phyloP scores from a whole-genome alignment of 352 stramenopile genomes.

The Albugo laibachii region DNA sequence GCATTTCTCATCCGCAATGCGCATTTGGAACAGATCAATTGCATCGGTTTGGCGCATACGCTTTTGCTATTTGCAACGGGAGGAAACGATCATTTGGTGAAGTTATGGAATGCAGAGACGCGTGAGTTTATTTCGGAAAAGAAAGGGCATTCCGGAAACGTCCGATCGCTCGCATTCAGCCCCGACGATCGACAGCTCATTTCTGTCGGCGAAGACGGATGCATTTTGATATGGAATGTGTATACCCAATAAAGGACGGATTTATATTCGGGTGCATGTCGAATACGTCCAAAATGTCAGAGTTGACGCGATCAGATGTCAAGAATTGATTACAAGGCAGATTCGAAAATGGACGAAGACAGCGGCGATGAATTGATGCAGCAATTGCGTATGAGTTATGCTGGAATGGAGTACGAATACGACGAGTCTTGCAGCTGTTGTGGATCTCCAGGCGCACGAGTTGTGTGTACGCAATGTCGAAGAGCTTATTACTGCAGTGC shows the following conservation, averaged over 20 bases:
- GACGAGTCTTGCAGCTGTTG: constrained; percentile 62
- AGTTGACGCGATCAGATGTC: no score
- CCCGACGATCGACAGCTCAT: constrained; percentile 84
- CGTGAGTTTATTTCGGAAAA: constrained; percentile 45
- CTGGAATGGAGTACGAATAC: constrained; percentile 11
- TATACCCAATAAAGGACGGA: constrained; percentile 17
- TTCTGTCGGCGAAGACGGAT: constrained; percentile 79
- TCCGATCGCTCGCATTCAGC: constrained; percentile 68
- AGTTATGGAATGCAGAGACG: constrained; percentile 67
- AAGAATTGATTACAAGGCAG: no score
- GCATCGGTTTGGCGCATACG: constrained; percentile 67
- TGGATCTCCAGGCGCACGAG: constrained; percentile 20
- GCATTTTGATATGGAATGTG: constrained; percentile 86
- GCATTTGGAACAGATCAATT: constrained; percentile 75
- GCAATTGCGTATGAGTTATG: constrained; percentile 26
- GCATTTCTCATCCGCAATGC: constrained; percentile 63
- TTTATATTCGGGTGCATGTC: no score
- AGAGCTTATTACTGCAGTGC: constrained; percentile 53
- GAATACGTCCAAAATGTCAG: no score
- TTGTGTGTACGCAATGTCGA: constrained; percentile 46
- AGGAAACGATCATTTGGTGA: constrained; percentile 70
- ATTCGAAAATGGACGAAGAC: constrained; percentile 30
- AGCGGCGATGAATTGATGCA: constrained; percentile 71
- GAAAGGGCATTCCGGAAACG: constrained; percentile 53
- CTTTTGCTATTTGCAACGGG: constrained; percentile 77